Evolutionary conservation across 108 stramenopile species (phyloP).

Genomic region (Schizochytrium sp.): DNA sequence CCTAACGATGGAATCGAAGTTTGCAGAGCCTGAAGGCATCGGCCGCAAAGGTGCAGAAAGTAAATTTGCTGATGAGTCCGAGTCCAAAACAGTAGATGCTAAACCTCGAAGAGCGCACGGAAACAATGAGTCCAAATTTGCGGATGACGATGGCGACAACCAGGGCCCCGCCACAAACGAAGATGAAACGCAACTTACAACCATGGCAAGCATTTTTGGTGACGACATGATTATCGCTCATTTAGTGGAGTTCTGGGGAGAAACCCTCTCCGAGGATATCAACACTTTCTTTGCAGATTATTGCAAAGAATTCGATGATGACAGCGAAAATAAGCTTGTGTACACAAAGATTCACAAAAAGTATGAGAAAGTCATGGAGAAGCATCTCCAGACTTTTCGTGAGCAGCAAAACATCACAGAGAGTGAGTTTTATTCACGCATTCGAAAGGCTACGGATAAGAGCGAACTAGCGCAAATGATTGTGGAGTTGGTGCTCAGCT

Average conservation of each 20-base stretch:
- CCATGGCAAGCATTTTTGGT: background rate
- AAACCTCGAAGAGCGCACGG: background rate
- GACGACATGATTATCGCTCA: conserved; percentile 22
- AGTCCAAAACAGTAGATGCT: background rate
- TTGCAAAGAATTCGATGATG: conserved; percentile 43
- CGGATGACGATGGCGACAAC: background rate
- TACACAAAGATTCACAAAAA: conserved; percentile 56
- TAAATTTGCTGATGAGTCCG: conserved; percentile 48
- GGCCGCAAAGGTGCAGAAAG: background rate
- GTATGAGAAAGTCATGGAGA: conserved; percentile 44
- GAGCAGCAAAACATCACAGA: conserved; percentile 23
- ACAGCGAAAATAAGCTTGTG: conserved; percentile 39
- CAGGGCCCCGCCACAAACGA: background rate
- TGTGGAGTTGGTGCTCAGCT: conserved; percentile 52
- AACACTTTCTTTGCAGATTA: conserved; percentile 55
- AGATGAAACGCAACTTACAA: background rate
- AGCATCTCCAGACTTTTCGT: conserved; percentile 42
- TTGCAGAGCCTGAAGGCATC: background rate
- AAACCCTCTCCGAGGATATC: conserved; percentile 30
- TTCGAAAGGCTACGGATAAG: conserved; percentile 30
- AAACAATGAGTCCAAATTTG: conserved; percentile 18
- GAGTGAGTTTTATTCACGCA: conserved; percentile 11
- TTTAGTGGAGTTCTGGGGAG: conserved; percentile 13
- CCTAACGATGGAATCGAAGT: conserved; percentile 37
- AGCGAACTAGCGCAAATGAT: conserved; percentile 48